A percentile compares a stretch with the other conserved stretches of the same genome.
These are phyloP conservation scores for Dactylonectria estremocensis DNA, from an alignment of 2,329 filamentous ascomycete genomes.

Conservation along the genomic window DNA sequence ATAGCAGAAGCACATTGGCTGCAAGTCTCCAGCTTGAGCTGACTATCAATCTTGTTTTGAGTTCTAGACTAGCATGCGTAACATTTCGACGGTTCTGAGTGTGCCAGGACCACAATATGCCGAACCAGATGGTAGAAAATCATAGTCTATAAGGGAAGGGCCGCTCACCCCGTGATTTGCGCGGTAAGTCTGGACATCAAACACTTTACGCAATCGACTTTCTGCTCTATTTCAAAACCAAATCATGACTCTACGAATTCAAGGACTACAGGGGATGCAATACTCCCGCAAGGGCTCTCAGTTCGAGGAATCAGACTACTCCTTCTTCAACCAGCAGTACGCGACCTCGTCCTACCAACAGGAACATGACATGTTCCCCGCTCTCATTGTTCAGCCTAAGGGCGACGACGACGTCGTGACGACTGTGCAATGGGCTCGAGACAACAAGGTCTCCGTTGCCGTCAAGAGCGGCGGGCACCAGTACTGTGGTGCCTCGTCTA, in stretches of 20 bases:
- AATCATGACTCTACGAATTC: conserved; percentile 39
- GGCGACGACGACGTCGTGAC: conserved; percentile 59
- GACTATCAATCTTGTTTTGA: not conserved
- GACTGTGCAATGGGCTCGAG: conserved; percentile 58
- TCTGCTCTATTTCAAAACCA: not conserved
- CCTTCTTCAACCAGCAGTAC: conserved; percentile 56
- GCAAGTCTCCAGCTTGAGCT: not conserved
- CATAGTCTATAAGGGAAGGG: conserved; percentile 4
- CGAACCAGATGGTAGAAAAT: not conserved
- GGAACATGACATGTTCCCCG: conserved; percentile 61
- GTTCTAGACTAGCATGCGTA: not conserved
- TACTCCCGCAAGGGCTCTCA: conserved; percentile 38
- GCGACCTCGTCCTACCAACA: conserved; percentile 59
- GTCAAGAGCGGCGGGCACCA: conserved; percentile 65
- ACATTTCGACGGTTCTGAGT: not conserved
- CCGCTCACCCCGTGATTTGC: not conserved
- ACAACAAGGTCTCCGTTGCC: conserved; percentile 59
- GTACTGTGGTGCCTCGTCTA: conserved; percentile 66
- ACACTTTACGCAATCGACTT: not conserved
- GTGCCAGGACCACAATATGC: not conserved
- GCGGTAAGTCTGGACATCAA: not conserved
- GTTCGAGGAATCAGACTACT: conserved; percentile 32
- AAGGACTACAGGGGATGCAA: conserved; percentile 43
- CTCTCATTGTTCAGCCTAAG: conserved; percentile 60
- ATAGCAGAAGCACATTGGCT: not conserved